These are phyloP conservation scores for Mytilinidion resinicola DNA, from an alignment of 495 filamentous ascomycete species.

Conservation along the genomic window DNA sequence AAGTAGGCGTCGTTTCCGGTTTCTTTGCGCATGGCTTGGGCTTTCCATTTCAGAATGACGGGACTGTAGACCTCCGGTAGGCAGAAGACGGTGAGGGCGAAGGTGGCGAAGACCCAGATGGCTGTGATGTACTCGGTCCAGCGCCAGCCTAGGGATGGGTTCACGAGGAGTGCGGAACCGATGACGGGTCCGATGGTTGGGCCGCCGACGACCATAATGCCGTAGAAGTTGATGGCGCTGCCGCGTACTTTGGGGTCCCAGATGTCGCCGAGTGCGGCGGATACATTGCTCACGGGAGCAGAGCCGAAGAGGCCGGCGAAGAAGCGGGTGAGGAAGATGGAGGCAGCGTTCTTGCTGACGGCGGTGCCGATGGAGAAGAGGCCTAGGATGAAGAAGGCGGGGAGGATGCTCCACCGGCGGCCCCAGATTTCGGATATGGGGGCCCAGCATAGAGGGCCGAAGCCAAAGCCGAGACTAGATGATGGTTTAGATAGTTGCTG, in stretches of 20 bases:
- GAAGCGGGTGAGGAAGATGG: conserved; percentile 34
- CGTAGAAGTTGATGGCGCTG: conserved; percentile 38
- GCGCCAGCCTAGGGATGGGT: conserved; percentile 14
- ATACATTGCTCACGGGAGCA: conserved; percentile 37
- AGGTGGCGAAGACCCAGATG: conserved; percentile 3
- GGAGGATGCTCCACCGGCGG: conserved; percentile 40
- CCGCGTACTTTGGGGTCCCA: conserved; percentile 37
- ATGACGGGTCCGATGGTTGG: conserved; percentile 34
- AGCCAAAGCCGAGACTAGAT: conserved; percentile 22
- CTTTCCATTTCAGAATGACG: conserved; percentile 7
- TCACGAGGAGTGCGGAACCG: conserved; percentile 24
- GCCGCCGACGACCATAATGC: conserved; percentile 36
- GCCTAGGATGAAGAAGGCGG: conserved; percentile 41
- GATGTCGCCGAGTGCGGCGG: conserved; percentile 47
- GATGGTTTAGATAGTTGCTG: neutral
- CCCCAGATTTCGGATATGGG: conserved; percentile 43
- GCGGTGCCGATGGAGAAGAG: conserved; percentile 44
- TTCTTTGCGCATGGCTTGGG: neutral
- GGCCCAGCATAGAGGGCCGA: conserved; percentile 37
- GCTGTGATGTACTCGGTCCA: conserved; percentile 13
- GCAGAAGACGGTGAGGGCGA: neutral
- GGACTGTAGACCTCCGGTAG: conserved; percentile 7
- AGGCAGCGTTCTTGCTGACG: conserved; percentile 32
- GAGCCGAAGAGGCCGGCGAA: conserved; percentile 37
- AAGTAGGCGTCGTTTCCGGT: conserved; percentile 12